These are phyloP conservation scores for Helotiales sp. DNA, from an alignment of 2,329 filamentous ascomycete genomes.

Conservation along the genomic window DNA sequence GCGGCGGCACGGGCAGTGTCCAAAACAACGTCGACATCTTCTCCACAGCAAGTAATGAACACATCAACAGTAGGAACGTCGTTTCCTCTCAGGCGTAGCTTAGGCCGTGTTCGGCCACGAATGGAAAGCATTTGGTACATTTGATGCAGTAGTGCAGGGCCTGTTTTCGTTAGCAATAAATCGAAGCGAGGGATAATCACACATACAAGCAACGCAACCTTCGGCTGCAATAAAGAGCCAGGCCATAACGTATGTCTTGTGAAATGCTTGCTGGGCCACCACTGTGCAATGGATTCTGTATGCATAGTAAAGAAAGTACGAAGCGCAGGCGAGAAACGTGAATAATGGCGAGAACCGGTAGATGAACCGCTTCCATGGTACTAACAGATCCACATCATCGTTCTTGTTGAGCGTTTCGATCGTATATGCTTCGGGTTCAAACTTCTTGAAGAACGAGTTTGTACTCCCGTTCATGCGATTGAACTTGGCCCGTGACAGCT, in stretches of 20 bases:
- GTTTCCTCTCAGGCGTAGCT: constrained; percentile 50
- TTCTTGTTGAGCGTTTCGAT: constrained; percentile 23
- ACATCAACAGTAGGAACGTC: constrained; percentile 56
- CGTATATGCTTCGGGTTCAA: constrained; percentile 10
- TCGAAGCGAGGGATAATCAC: background rate
- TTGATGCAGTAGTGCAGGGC: constrained; percentile 57
- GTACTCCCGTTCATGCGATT: background rate
- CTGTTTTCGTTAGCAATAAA: constrained; percentile 21
- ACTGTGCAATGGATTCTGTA: constrained; percentile 53
- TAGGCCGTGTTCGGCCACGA: constrained; percentile 53
- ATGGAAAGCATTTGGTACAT: constrained; percentile 57
- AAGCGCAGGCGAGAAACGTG: constrained; percentile 20
- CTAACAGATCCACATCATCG: constrained; percentile 23
- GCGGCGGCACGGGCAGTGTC: constrained; percentile 58
- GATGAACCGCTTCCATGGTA: constrained; percentile 21
- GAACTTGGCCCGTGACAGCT: background rate
- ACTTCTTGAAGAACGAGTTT: constrained; percentile 10
- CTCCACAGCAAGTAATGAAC: constrained; percentile 58
- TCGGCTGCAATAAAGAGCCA: constrained; percentile 60
- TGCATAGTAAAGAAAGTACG: constrained; percentile 46
- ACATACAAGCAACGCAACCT: constrained; percentile 44
- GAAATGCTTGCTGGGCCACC: constrained; percentile 45
- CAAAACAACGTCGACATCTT: constrained; percentile 55
- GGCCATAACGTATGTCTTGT: constrained; percentile 47
- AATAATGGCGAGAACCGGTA: constrained; percentile 27